phyloP scores from a whole-genome alignment of 139 green algal species.

The Closterium sp. region DNA sequence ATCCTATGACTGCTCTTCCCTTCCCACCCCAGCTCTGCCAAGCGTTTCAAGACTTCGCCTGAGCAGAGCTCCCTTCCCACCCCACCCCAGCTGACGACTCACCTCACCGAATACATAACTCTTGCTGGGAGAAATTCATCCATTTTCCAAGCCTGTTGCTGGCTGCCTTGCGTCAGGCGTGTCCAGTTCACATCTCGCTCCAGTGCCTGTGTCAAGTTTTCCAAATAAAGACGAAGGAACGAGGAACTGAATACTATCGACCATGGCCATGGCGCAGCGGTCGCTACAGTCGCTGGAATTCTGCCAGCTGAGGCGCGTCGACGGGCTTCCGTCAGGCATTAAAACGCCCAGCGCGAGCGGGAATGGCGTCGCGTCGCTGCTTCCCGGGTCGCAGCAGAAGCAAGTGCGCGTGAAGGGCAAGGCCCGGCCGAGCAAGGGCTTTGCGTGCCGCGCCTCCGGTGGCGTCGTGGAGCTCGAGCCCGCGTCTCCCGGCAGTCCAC shows the following conservation, averaged over 20 bases:
- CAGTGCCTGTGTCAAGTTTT: no score
- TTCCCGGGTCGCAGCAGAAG: neutral
- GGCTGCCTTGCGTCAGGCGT: no score
- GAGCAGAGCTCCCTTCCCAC: no score
- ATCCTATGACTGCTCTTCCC: no score
- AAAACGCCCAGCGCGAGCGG: neutral
- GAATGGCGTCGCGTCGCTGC: neutral
- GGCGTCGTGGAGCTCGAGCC: neutral
- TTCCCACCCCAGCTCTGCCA: no score
- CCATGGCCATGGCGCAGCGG: neutral
- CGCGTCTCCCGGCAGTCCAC: neutral
- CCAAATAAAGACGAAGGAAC: neutral
- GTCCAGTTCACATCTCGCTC: no score
- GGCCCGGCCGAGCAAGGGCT: neutral
- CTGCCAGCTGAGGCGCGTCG: neutral
- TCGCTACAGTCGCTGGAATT: neutral
- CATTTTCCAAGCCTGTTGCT: no score
- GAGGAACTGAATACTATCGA: neutral
- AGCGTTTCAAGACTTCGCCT: no score
- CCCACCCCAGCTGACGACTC: no score
- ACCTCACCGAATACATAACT: no score
- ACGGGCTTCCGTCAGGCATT: neutral
- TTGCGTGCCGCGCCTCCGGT: neutral
- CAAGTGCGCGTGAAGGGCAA: neutral
- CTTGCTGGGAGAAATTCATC: no score